These are phyloP conservation scores for Moniliella sp. DNA, from an alignment of 1,284 basidiomycete species.

Conservation along the genomic window DNA sequence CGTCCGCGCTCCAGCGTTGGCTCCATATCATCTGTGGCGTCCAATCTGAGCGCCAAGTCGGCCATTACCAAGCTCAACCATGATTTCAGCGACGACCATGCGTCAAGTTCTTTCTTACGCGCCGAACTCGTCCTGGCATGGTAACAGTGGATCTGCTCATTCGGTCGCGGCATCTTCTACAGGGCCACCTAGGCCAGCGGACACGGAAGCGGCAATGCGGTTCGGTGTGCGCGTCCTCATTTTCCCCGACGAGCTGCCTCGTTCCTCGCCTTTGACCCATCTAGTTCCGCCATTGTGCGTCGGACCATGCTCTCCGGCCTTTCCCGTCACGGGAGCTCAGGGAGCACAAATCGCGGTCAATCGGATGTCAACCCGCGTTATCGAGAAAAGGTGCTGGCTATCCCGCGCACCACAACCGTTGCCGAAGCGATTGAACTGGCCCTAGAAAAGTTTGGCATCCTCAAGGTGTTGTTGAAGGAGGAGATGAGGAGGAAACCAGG, in stretches of 20 bases:
- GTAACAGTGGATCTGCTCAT: too few species aligned
- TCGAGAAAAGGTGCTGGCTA: slow-evolving; percentile 25
- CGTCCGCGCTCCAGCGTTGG: slow-evolving; percentile 72
- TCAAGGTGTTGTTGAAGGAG: slow-evolving; percentile 90
- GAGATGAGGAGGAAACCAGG: slow-evolving; percentile 87
- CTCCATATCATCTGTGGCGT: slow-evolving; percentile 71
- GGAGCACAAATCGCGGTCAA: slow-evolving; percentile 4
- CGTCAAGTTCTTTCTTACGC: slow-evolving; percentile 86
- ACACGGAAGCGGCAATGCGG: too few species aligned
- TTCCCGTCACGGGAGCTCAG: too few species aligned
- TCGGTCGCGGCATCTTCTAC: too few species aligned
- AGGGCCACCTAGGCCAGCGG: too few species aligned
- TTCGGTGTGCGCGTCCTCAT: slow-evolving; percentile 71
- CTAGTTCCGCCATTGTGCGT: slow-evolving; percentile 62
- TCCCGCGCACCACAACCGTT: slow-evolving; percentile 82
- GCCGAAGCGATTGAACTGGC: slow-evolving; percentile 83
- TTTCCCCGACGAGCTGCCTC: slow-evolving; percentile 67
- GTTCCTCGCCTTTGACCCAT: slow-evolving; percentile 78
- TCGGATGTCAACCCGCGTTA: slow-evolving; percentile 5
- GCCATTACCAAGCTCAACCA: slow-evolving; percentile 75
- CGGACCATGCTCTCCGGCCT: slow-evolving; percentile 5
- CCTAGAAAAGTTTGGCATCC: slow-evolving; percentile 72
- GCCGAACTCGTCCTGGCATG: too few species aligned
- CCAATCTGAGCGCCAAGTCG: slow-evolving; percentile 73
- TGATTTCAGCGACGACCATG: slow-evolving; percentile 85